phyloP scores from a whole-genome alignment of 176 grass and related monocot genomes.

The Triticum timopheevii region DNA sequence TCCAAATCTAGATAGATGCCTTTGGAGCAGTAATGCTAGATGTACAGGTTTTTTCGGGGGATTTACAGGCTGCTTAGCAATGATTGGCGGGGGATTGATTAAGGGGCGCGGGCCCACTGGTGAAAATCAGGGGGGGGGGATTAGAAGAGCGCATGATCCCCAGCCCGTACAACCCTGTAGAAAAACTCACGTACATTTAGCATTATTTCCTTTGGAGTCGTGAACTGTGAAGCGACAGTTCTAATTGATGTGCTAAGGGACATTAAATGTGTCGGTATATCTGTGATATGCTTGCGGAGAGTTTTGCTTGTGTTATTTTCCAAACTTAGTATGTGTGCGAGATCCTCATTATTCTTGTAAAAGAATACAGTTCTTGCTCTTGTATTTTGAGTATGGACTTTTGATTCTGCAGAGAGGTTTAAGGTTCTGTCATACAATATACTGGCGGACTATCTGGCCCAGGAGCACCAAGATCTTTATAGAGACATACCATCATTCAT shows the following conservation, averaged over 20 bases:
- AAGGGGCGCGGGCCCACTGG: too few species aligned
- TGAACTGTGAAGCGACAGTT: constrained; percentile 12
- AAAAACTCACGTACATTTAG: too few species aligned
- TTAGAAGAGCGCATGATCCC: too few species aligned
- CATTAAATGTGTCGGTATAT: constrained; percentile 3
- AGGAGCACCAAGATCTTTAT: constrained; percentile 71
- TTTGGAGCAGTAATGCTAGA: too few species aligned
- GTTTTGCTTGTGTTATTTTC: not conserved
- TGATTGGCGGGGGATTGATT: too few species aligned
- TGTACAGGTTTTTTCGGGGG: too few species aligned
- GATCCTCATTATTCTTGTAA: not conserved
- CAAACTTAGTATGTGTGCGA: constrained; percentile 3
- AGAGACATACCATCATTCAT: constrained; percentile 44
- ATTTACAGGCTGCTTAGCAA: too few species aligned
- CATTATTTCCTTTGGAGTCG: not conserved
- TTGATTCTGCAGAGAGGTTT: constrained; percentile 71
- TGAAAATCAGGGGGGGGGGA: too few species aligned
- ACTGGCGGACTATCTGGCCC: constrained; percentile 91
- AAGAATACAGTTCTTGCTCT: constrained; percentile 5
- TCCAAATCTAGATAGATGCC: too few species aligned
- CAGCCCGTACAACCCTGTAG: too few species aligned
- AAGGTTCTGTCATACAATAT: constrained; percentile 95
- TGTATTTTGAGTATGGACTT: constrained; percentile 25
- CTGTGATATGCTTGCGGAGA: not conserved
- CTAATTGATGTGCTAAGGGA: constrained; percentile 9